Conservation (phyloP, 2,329 filamentous ascomycete species). For the Clarireedia monteithiana region DNA sequence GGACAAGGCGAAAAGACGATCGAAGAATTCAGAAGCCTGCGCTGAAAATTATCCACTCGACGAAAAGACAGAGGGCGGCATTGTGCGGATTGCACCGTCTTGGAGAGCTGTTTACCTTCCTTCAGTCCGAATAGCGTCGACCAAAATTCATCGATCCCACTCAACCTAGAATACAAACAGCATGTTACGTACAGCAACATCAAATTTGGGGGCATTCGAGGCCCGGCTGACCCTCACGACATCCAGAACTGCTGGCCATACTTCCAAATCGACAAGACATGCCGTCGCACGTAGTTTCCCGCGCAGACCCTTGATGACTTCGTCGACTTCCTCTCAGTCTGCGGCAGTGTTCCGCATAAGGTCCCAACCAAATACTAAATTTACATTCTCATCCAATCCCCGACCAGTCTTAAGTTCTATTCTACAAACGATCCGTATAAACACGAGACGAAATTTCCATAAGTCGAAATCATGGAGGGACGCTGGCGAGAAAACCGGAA, state of each 20-base stretch:
- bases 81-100: not conserved
- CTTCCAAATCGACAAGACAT: not conserved
- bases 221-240: not conserved
- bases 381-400: slow-evolving; percentile 3
- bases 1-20: not conserved
- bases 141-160: not conserved
- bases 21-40: not conserved
- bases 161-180: not conserved
- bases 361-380: not conserved
- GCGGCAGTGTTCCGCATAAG: not conserved
- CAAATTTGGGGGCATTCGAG: not conserved
- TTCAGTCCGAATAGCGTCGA: not conserved
- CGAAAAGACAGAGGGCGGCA: not conserved
- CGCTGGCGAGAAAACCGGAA: slow-evolving; percentile 8
- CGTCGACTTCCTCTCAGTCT: not conserved
- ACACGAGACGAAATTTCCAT: slow-evolving; percentile 18
- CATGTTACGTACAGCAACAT: slow-evolving; percentile 1
- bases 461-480: slow-evolving; percentile 16
- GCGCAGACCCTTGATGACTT: not conserved
- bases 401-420: slow-evolving; percentile 8
- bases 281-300: not conserved
- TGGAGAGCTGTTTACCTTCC: not conserved
- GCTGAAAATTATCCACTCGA: not conserved
- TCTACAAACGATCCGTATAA: slow-evolving; percentile 17
- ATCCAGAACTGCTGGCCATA: not conserved